phyloP scores from a whole-genome alignment of 192 early-diverging fungal species.

The Backusella circina region DNA sequence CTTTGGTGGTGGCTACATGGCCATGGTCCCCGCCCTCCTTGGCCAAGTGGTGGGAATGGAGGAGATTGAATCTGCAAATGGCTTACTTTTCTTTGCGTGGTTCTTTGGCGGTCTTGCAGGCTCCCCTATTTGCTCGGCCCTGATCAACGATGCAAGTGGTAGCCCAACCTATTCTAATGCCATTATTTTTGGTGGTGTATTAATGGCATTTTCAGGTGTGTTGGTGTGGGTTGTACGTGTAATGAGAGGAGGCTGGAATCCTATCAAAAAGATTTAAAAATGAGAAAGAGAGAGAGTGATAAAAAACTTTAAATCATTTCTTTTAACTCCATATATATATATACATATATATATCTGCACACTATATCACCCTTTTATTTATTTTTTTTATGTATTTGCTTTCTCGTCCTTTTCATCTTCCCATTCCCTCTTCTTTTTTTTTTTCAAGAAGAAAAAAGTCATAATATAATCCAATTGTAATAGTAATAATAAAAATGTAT shows the following conservation, averaged over 20 bases:
- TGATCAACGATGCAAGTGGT: conserved; percentile 16
- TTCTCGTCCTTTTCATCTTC: neutral
- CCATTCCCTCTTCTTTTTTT: neutral
- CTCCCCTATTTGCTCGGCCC: conserved; percentile 37
- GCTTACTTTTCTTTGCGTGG: conserved; percentile 38
- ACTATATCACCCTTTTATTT: neutral
- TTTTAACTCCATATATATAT: neutral
- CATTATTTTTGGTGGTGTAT: conserved; percentile 19
- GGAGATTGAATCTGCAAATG: conserved; percentile 33
- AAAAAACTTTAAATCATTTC: too few species aligned
- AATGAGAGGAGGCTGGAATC: conserved; percentile 18
- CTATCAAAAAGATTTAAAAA: neutral
- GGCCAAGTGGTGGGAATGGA: conserved; percentile 39
- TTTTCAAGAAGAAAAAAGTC: neutral
- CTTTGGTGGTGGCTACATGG: conserved; percentile 44
- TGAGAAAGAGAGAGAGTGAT: too few species aligned
- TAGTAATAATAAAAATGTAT: neutral
- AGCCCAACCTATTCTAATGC: conserved; percentile 8
- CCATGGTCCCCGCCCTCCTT: conserved; percentile 32
- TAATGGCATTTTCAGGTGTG: conserved; percentile 12
- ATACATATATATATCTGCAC: neutral
- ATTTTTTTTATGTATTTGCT: neutral
- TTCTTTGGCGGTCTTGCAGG: conserved; percentile 42
- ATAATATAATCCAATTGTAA: neutral
- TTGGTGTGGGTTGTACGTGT: conserved; percentile 14